phyloP scores from a whole-genome alignment of 768 basidiomycete genomes.

The Roridomyces roridus region DNA sequence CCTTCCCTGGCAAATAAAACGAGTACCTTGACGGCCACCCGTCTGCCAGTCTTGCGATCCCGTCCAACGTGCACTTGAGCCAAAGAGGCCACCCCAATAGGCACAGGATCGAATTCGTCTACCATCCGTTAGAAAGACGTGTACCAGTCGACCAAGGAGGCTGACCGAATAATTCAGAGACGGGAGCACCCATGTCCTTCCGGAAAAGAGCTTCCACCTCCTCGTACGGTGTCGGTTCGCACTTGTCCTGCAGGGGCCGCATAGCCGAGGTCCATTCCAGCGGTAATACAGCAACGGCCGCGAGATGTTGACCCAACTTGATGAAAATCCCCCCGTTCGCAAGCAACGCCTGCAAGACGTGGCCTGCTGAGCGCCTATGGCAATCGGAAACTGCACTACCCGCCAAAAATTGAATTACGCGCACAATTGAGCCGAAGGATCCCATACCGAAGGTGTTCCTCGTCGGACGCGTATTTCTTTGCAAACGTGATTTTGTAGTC shows the following conservation, averaged over 20 bases:
- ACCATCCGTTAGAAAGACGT: background rate
- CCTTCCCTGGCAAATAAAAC: background rate
- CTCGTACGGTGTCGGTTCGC: constrained; percentile 85
- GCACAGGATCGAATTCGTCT: constrained; percentile 79
- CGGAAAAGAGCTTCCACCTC: constrained; percentile 79
- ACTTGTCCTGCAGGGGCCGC: constrained; percentile 84
- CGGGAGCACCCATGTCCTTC: constrained; percentile 75
- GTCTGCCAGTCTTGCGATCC: constrained; percentile 70
- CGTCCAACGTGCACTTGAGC: constrained; percentile 86
- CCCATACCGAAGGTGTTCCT: constrained; percentile 42
- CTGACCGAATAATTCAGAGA: constrained; percentile 72
- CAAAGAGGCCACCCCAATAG: constrained; percentile 94
- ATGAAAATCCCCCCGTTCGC: constrained; percentile 78
- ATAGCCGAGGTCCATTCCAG: constrained; percentile 59
- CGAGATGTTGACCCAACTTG: constrained; percentile 85
- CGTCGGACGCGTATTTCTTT: constrained; percentile 54
- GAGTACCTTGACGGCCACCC: constrained; percentile 85
- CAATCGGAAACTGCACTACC: constrained; percentile 76
- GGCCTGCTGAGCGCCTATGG: constrained; percentile 82
- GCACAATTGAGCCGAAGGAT: background rate
- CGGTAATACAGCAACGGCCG: constrained; percentile 62
- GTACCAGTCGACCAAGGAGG: background rate
- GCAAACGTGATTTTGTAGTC: constrained; percentile 78
- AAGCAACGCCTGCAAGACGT: constrained; percentile 79
- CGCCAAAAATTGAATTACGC: background rate